These are phyloP conservation scores for Euptelea pleiosperma DNA, from an alignment of 164 flowering plant species.

Conservation along the genomic window DNA sequence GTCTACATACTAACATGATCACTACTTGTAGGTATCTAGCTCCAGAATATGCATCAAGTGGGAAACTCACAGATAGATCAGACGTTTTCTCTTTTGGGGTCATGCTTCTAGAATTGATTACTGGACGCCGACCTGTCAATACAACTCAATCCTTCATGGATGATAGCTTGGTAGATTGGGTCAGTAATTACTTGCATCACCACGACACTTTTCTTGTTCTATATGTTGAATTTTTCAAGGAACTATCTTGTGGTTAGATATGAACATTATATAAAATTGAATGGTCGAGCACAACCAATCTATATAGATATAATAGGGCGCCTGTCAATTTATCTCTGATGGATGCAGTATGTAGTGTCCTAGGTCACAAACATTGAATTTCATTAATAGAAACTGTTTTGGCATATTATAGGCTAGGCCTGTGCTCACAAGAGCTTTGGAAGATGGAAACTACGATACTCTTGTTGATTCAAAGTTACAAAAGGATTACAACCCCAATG, in stretches of 20 bases:
- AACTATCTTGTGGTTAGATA: no score
- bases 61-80: conserved; percentile 85
- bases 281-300: no score
- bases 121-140: conserved; percentile 83
- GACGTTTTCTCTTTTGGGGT: conserved; percentile 94
- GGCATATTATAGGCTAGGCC: conserved; percentile 78
- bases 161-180: conserved; percentile 94
- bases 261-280: no score
- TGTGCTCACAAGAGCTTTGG: conserved; percentile 60
- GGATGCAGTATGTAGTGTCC: not conserved
- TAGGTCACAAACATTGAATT: not conserved
- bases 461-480: conserved; percentile 61
- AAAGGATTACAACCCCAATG: conserved; percentile 44
- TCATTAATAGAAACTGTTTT: conserved; percentile 8
- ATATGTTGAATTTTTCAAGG: no score
- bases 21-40: conserved; percentile 67
- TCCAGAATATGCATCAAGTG: conserved; percentile 92
- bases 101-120: conserved; percentile 87
- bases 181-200: conserved; percentile 28
- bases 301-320: no score
- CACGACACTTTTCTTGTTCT: no score
- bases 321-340: not conserved
- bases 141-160: conserved; percentile 48
- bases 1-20: not conserved
- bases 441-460: conserved; percentile 61